Conservation (phyloP, 148 eudicot species). For the Fagopyrum esculentum region DNA sequence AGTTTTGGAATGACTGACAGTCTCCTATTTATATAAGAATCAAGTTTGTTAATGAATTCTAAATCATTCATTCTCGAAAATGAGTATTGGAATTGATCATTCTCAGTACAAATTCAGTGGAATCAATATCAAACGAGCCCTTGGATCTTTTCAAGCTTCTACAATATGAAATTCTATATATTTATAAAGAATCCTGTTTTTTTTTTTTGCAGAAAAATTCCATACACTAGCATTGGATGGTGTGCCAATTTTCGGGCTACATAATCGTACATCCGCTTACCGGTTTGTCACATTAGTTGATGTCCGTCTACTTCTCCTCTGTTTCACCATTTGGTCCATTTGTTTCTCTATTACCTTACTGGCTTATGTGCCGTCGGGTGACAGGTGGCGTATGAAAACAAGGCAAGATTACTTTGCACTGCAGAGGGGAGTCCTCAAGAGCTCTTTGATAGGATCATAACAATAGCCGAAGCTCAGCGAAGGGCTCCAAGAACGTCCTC, state of each 20-base stretch:
- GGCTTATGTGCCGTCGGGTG: not conserved
- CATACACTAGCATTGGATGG: slow-evolving; percentile 86
- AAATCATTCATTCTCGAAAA: no score
- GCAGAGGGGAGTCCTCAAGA: slow-evolving; percentile 79
- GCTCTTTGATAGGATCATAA: slow-evolving; percentile 68
- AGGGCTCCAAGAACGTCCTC: slow-evolving; percentile 75
- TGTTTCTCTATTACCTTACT: not conserved
- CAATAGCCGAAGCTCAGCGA: slow-evolving; percentile 67
- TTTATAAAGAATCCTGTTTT: not conserved
- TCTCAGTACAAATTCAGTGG: no score
- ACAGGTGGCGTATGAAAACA: slow-evolving; percentile 91
- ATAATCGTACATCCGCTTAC: slow-evolving; percentile 81
- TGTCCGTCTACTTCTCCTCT: slow-evolving; percentile 36
- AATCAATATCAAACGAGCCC: no score
- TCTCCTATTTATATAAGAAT: no score
- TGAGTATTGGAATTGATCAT: no score
- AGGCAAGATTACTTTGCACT: slow-evolving; percentile 64
- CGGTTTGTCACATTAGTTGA: slow-evolving; percentile 93
- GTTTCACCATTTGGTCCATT: slow-evolving; percentile 17
- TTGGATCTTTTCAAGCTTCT: no score
- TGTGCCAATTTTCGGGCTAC: slow-evolving; percentile 70
- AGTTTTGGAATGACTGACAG: no score
- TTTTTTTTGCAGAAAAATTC: slow-evolving; percentile 48
- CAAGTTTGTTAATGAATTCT: no score
- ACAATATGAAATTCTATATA: no score